These are phyloP conservation scores for Angophora floribunda DNA, from an alignment of 345 rosid species.

Conservation along the genomic window DNA sequence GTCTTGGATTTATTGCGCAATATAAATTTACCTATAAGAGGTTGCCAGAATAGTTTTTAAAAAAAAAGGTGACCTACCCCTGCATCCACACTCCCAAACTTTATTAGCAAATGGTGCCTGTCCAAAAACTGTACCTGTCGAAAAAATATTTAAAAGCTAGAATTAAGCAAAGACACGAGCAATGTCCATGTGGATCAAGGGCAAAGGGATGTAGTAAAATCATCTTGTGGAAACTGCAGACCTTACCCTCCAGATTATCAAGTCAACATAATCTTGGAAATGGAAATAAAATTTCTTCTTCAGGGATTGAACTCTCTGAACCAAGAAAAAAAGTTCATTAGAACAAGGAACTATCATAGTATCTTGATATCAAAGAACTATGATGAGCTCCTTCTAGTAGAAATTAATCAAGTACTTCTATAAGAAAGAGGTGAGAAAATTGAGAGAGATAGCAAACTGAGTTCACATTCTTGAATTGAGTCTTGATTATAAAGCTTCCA, in stretches of 20 bases:
- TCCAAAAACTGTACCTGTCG: conserved; percentile 92
- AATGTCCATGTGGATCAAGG: neutral
- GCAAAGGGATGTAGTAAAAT: neutral
- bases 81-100: conserved; percentile 92
- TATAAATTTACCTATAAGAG: neutral
- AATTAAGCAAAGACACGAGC: neutral
- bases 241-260: conserved; percentile 88
- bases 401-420: neutral
- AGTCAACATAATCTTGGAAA: conserved; percentile 89
- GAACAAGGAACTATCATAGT: neutral
- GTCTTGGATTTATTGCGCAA: neutral
- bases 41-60: neutral
- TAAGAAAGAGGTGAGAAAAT: neutral
- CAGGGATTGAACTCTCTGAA: conserved; percentile 70
- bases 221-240: neutral
- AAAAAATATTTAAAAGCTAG: neutral
- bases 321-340: conserved; percentile 10
- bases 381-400: neutral
- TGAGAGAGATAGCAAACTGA: neutral
- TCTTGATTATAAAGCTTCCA: neutral
- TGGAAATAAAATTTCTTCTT: conserved; percentile 94
- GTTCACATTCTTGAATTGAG: neutral
- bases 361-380: neutral
- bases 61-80: conserved; percentile 54
- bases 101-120: conserved; percentile 82